Conservation (phyloP, 352 stramenopile genomes). For the Phytopythium vexans region DNA sequence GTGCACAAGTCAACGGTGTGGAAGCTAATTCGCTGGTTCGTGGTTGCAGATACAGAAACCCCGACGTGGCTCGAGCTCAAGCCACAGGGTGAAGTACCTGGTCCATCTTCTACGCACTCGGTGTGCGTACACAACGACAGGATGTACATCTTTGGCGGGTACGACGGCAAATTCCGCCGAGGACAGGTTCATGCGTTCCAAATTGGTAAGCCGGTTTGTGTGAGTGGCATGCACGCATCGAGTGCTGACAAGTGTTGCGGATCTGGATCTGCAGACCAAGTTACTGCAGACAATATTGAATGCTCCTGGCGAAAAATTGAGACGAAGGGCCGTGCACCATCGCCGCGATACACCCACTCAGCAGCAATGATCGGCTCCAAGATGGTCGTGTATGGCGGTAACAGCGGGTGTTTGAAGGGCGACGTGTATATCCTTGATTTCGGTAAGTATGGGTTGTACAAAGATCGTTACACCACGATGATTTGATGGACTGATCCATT, state of each 20-base stretch:
- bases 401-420: conserved; percentile 58
- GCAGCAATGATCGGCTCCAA: conserved; percentile 40
- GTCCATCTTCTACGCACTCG: conserved; percentile 46
- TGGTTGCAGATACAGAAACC: conserved; percentile 20
- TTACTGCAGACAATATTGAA: conserved; percentile 26
- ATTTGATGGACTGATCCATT: background rate
- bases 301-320: conserved; percentile 41
- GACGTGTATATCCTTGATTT: conserved; percentile 52
- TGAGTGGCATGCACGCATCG: background rate
- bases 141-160: conserved; percentile 70
- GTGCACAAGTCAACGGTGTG: background rate
- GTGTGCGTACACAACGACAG: conserved; percentile 38
- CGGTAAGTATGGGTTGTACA: conserved; percentile 9
- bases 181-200: conserved; percentile 42
- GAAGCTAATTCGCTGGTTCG: background rate
- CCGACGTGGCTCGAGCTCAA: conserved; percentile 51
- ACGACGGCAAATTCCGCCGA: conserved; percentile 53
- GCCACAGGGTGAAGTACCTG: conserved; percentile 38
- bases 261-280: conserved; percentile 15
- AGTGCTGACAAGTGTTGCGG: background rate
- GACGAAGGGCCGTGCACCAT: conserved; percentile 29
- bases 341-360: conserved; percentile 54
- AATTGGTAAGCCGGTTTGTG: conserved; percentile 22
- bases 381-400: conserved; percentile 52
- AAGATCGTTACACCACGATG: too few species aligned